Evolutionary conservation across 208 protist species (phyloP).

Genomic region (Crithidia expoeki): DNA sequence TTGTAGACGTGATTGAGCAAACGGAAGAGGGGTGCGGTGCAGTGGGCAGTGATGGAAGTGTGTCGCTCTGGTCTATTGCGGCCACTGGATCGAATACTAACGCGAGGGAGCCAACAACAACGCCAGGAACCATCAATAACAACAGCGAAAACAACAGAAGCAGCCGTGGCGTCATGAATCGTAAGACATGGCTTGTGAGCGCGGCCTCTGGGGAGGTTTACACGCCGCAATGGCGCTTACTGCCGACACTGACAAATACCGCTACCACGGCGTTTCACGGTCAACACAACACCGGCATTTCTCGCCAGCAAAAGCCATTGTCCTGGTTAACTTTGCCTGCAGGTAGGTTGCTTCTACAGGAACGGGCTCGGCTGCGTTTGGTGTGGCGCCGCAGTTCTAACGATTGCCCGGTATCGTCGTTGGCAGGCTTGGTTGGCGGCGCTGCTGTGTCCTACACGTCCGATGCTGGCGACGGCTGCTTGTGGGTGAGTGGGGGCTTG

Average conservation of each 20-base stretch:
- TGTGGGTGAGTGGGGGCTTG: slow-evolving; percentile 36
- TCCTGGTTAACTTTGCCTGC: background rate
- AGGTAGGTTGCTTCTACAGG: slow-evolving; percentile 11
- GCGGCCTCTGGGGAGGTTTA: background rate
- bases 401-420: background rate
- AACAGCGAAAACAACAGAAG: background rate
- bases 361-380: slow-evolving; percentile 19
- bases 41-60: background rate
- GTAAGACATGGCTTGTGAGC: background rate
- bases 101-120: background rate
- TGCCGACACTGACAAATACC: slow-evolving; percentile 1
- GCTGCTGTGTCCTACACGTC: slow-evolving; percentile 21
- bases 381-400: slow-evolving; percentile 17
- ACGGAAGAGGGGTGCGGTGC: background rate
- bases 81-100: background rate
- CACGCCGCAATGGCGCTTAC: background rate
- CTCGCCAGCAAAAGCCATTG: background rate
- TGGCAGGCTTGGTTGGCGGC: slow-evolving; percentile 24
- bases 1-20: slow-evolving; percentile 12
- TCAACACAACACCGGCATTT: background rate
- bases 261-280: background rate
- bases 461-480: background rate
- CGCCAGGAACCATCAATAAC: background rate
- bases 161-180: background rate
- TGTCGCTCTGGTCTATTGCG: slow-evolving; percentile 6